A percentile compares a stretch with the other conserved stretches of the same genome.
Conservation (phyloP, 2,329 filamentous ascomycete species). For the Chrysoporthe deuterocubensis region DNA sequence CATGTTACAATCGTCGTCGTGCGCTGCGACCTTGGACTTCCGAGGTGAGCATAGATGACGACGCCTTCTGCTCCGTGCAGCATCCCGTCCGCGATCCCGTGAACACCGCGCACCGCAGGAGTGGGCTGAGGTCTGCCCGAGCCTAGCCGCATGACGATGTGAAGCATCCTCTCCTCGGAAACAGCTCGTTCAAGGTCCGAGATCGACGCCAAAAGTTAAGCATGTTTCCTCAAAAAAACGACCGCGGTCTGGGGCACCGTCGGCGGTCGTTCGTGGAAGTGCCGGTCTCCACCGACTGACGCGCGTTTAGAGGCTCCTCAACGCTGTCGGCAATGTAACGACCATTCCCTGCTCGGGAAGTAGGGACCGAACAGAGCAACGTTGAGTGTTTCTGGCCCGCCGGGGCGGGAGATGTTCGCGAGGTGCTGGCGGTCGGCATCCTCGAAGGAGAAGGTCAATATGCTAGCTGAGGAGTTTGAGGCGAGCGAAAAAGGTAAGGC, state of each 20-base stretch:
- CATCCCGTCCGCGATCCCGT: background rate
- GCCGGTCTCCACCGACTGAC: constrained; percentile 25
- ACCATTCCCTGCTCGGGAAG: constrained; percentile 4
- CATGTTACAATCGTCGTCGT: background rate
- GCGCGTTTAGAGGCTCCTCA: constrained; percentile 24
- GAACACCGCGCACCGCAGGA: background rate
- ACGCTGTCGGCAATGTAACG: constrained; percentile 12
- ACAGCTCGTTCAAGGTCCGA: background rate
- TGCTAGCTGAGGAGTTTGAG: constrained; percentile 26
- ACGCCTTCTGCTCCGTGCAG: background rate
- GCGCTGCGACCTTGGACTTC: background rate
- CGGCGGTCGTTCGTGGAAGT: constrained; percentile 23
- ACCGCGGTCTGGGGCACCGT: background rate
- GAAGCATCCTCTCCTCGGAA: background rate
- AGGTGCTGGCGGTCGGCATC: background rate
- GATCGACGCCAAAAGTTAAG: background rate
- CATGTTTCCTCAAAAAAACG: background rate
- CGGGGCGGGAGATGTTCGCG: background rate
- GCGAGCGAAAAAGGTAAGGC: constrained; percentile 22
- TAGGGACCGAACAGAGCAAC: background rate
- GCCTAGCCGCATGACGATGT: background rate
- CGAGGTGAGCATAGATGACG: background rate
- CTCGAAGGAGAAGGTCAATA: constrained; percentile 20
- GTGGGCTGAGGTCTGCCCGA: background rate
- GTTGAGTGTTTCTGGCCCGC: constrained; percentile 3